phyloP scores from a whole-genome alignment of 2,329 filamentous ascomycete genomes.

The Podosphaera xanthii region DNA sequence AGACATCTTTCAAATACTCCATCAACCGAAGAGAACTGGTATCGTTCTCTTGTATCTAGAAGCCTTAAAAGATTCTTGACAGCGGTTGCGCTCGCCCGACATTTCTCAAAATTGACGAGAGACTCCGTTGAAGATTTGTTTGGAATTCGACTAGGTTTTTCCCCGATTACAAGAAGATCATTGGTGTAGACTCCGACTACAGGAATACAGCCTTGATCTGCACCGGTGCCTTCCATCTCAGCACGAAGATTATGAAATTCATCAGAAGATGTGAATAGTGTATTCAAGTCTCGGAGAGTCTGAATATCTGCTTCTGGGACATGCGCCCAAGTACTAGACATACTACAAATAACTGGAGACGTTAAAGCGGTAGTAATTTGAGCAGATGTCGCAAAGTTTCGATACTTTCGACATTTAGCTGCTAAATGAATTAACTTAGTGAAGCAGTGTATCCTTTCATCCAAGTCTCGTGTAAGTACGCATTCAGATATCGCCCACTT shows the following conservation, averaged over 20 bases:
- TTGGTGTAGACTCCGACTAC: slow-evolving; percentile 72
- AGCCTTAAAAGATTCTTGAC: slow-evolving; percentile 60
- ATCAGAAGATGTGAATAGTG: slow-evolving; percentile 49
- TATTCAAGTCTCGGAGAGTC: slow-evolving; percentile 45
- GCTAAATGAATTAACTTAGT: slow-evolving; percentile 70
- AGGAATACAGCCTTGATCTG: slow-evolving; percentile 54
- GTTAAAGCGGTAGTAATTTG: slow-evolving; percentile 59
- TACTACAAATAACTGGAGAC: slow-evolving; percentile 45
- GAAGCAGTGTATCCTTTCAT: slow-evolving; percentile 53
- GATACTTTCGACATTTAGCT: slow-evolving; percentile 47
- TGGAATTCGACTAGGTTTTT: slow-evolving; percentile 53
- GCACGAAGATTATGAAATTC: slow-evolving; percentile 58
- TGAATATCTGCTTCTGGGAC: slow-evolving; percentile 41
- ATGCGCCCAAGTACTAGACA: slow-evolving; percentile 48
- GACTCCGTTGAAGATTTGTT: slow-evolving; percentile 41
- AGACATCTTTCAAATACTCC: slow-evolving; percentile 59
- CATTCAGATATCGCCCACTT: slow-evolving; percentile 70
- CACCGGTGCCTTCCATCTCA: slow-evolving; percentile 50
- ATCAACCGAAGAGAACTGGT: slow-evolving; percentile 51
- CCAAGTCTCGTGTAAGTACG: slow-evolving; percentile 46
- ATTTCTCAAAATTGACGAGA: slow-evolving; percentile 65
- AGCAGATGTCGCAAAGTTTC: slow-evolving; percentile 68
- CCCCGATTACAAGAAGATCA: slow-evolving; percentile 60
- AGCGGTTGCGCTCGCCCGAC: slow-evolving; percentile 50
- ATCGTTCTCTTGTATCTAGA: slow-evolving; percentile 57